Conservation (phyloP, 805 yeast genomes). For the Saccharomycopsis fibuligera region DNA sequence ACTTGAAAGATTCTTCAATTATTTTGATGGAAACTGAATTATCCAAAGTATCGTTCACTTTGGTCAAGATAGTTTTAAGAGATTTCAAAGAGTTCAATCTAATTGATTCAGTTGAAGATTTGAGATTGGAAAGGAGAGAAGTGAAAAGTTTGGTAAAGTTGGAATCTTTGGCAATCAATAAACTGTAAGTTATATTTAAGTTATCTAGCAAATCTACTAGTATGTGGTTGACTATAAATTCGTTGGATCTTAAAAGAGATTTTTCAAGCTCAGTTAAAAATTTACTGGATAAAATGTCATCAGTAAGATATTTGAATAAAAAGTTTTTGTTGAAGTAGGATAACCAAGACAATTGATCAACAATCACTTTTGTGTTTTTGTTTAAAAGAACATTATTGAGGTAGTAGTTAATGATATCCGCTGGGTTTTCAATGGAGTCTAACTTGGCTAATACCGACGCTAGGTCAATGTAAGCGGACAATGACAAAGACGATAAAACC, state of each 20-base stretch:
- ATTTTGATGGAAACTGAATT: conserved; percentile 31
- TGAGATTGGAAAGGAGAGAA: conserved; percentile 49
- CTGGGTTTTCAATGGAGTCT: not conserved
- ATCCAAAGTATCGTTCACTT: conserved; percentile 15
- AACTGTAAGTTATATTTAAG: not conserved
- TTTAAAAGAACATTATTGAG: conserved; percentile 38
- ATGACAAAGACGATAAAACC: conserved; percentile 10
- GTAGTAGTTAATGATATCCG: conserved; percentile 22
- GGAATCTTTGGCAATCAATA: conserved; percentile 16
- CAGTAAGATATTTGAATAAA: conserved; percentile 36
- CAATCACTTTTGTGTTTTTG: conserved; percentile 40
- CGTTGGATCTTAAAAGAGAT: conserved; percentile 73
- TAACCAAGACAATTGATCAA: conserved; percentile 38
- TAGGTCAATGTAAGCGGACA: too few relatives aligned
- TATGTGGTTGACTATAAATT: conserved; percentile 51
- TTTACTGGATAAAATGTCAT: conserved; percentile 31
- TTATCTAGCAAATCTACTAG: conserved; percentile 37
- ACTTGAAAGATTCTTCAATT: conserved; percentile 48
- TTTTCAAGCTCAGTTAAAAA: conserved; percentile 65
- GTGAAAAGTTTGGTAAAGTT: conserved; percentile 41
- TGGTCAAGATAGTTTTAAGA: conserved; percentile 25
- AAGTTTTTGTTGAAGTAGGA: conserved; percentile 30
- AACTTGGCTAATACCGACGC: conserved; percentile 1
- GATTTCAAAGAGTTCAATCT: conserved; percentile 43
- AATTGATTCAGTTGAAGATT: conserved; percentile 65